Evolutionary conservation across 306 rosid species (phyloP).

Genomic region (Trifolium fragiferum): DNA sequence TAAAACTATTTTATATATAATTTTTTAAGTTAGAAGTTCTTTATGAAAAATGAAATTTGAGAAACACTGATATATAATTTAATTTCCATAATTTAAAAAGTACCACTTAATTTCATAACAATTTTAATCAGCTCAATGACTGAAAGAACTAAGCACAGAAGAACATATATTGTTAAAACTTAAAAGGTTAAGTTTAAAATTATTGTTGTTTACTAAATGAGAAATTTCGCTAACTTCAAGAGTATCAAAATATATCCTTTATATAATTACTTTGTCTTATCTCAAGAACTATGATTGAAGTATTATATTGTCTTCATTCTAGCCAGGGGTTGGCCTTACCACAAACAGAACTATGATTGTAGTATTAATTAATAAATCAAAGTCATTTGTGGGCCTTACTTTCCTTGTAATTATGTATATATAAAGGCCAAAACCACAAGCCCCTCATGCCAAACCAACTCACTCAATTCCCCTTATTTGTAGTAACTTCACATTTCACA

Average conservation of each 20-base stretch:
- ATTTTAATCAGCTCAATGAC: background rate
- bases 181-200: background rate
- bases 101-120: background rate
- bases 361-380: background rate
- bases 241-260: background rate
- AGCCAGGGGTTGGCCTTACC: slow-evolving; percentile 14
- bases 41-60: too few species aligned
- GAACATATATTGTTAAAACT: background rate
- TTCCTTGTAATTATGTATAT: slow-evolving; percentile 16
- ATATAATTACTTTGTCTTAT: background rate
- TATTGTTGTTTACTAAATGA: background rate
- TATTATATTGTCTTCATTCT: background rate
- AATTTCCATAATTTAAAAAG: background rate
- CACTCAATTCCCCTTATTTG: background rate
- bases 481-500: background rate
- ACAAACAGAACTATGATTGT: background rate
- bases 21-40: too few species aligned
- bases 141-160: slow-evolving; percentile 2
- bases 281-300: slow-evolving; percentile 26
- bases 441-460: background rate
- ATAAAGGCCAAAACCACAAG: slow-evolving; percentile 14
- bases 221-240: slow-evolving; percentile 10
- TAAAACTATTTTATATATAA: too few species aligned
- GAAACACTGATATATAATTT: background rate
- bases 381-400: background rate